Percentiles rank a stretch among this genome's conserved stretches.
Conservation (phyloP, 202 grass and related monocot genomes). For the Hordeum pubiflorum region DNA sequence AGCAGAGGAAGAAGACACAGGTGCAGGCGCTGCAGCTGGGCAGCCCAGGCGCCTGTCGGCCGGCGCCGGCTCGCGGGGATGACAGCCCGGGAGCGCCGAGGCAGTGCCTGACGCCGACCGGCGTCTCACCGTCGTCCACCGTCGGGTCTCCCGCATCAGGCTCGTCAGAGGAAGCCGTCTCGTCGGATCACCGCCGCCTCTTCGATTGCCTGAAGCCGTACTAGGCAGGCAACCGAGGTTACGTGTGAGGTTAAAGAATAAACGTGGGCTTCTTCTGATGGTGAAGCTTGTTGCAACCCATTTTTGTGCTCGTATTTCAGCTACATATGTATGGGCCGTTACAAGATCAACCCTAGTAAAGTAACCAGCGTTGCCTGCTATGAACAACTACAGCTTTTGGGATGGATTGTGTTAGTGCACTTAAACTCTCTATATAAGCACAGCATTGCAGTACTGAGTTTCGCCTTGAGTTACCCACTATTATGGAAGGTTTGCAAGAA, state of each 20-base stretch:
- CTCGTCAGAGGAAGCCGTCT: not conserved
- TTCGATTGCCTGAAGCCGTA: slow-evolving; percentile 62
- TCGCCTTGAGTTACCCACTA: not conserved
- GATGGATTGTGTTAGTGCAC: not conserved
- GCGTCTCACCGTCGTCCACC: not conserved
- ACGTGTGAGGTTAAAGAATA: slow-evolving; percentile 1
- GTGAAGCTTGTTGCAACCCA: not conserved
- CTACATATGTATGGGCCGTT: not conserved
- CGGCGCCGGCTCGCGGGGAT: not conserved
- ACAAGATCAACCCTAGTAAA: not conserved
- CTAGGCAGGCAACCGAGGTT: not conserved
- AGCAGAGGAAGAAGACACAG: slow-evolving; percentile 36
- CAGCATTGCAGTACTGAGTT: not conserved
- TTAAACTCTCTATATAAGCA: not conserved
- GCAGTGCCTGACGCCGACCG: not conserved
- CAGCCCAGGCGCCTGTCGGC: not conserved
- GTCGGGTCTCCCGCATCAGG: not conserved
- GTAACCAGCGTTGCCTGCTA: not conserved
- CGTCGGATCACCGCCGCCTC: slow-evolving; percentile 19
- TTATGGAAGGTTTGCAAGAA: slow-evolving; percentile 11
- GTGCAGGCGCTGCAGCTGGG: slow-evolving; percentile 16
- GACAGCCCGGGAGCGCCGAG: slow-evolving; percentile 1
- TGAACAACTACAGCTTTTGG: not conserved
- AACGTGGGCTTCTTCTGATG: not conserved
- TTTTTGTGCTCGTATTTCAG: not conserved